phyloP scores from a whole-genome alignment of 2,329 filamentous ascomycete species.

The Colletotrichum sojae region DNA sequence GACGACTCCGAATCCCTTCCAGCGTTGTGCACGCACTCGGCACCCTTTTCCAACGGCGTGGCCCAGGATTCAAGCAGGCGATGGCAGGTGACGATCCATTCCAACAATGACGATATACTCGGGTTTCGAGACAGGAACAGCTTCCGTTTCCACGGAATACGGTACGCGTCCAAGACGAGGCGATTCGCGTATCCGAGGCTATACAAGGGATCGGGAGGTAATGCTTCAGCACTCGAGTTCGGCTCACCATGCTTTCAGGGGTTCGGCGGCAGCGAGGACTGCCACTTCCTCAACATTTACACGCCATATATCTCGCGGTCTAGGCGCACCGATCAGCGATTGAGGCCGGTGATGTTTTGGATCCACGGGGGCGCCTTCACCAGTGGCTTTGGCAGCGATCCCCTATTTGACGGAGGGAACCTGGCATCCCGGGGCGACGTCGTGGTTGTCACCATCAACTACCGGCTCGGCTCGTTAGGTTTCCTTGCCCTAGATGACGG shows the following conservation, averaged over 20 bases:
- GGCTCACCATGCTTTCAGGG: slow-evolving; percentile 55
- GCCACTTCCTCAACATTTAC: slow-evolving; percentile 62
- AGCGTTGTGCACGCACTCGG: slow-evolving; percentile 59
- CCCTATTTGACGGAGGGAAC: slow-evolving; percentile 61
- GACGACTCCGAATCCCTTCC: slow-evolving; percentile 45
- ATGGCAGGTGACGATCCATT: slow-evolving; percentile 55
- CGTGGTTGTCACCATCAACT: slow-evolving; percentile 72
- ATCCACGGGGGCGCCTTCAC: slow-evolving; percentile 60
- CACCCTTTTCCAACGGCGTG: slow-evolving; percentile 55
- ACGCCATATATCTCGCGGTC: slow-evolving; percentile 56
- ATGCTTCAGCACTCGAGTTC: slow-evolving; percentile 48
- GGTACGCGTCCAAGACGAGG: slow-evolving; percentile 55
- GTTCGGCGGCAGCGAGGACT: slow-evolving; percentile 54
- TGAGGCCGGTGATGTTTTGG: slow-evolving; percentile 63
- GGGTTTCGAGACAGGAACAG: slow-evolving; percentile 61
- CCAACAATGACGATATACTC: slow-evolving; percentile 55
- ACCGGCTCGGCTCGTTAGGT: slow-evolving; percentile 70
- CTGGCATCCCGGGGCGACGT: slow-evolving; percentile 61
- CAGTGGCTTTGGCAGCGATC: slow-evolving; percentile 57
- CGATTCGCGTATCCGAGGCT: slow-evolving; percentile 56
- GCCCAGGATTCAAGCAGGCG: slow-evolving; percentile 49
- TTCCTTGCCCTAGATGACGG: slow-evolving; percentile 68
- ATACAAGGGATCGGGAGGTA: slow-evolving; percentile 48
- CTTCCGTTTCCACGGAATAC: slow-evolving; percentile 64
- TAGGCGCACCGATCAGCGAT: slow-evolving; percentile 47